Conservation (phyloP, 768 basidiomycete genomes). For the Leccinum incarnatum region DNA sequence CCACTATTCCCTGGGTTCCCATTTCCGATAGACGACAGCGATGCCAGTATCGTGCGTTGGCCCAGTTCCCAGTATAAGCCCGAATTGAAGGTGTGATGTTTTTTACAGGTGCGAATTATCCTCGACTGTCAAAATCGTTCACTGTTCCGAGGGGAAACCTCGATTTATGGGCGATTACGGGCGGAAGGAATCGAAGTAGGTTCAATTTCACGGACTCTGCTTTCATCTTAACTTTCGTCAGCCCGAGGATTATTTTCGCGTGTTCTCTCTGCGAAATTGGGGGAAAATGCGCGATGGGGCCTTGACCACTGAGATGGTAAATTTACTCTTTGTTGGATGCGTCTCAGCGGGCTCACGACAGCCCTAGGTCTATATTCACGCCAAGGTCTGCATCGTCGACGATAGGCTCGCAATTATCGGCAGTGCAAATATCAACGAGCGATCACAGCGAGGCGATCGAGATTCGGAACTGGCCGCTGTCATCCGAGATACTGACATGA, state of each 20-base stretch:
- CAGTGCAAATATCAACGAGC: constrained; percentile 97
- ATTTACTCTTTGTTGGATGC: constrained; percentile 8
- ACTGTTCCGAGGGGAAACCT: constrained; percentile 83
- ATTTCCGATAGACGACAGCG: constrained; percentile 87
- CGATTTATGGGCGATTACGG: constrained; percentile 82
- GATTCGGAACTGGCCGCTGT: constrained; percentile 95
- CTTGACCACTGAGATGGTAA: constrained; percentile 84
- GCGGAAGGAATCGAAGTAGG: constrained; percentile 86
- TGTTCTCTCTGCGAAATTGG: constrained; percentile 94
- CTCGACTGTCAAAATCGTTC: constrained; percentile 93
- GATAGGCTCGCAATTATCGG: constrained; percentile 93
- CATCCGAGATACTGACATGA: constrained; percentile 96
- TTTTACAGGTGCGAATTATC: constrained; percentile 80
- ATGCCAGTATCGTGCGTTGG: constrained; percentile 80
- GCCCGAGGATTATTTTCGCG: constrained; percentile 90
- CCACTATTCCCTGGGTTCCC: constrained; percentile 93
- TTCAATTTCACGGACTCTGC: neutral
- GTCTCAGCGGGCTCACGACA: constrained; percentile 9
- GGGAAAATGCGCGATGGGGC: constrained; percentile 81
- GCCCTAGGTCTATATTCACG: constrained; percentile 82
- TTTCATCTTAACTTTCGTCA: constrained; percentile 29
- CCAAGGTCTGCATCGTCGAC: constrained; percentile 74
- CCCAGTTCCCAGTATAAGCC: neutral
- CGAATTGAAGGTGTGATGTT: neutral
- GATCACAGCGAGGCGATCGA: constrained; percentile 92